These are phyloP conservation scores for Aspergillus bridgeri DNA, from an alignment of 495 filamentous ascomycete species.

Conservation along the genomic window DNA sequence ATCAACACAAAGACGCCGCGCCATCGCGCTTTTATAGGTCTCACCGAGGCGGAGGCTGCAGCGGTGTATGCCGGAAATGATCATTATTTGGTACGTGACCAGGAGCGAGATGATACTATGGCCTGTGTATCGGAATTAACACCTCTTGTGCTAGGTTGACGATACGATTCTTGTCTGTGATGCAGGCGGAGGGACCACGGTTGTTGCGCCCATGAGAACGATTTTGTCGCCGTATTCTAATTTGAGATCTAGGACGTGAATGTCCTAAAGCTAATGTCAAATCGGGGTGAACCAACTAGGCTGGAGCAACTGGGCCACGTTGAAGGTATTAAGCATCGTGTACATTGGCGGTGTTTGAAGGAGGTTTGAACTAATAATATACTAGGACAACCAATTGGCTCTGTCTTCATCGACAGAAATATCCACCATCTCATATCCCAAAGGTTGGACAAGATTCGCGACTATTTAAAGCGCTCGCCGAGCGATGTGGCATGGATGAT, in stretches of 20 bases:
- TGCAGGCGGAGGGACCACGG: constrained; percentile 54
- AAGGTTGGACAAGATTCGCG: constrained; percentile 21
- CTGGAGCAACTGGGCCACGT: constrained; percentile 38
- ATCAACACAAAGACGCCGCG: constrained; percentile 46
- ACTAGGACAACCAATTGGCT: constrained; percentile 37
- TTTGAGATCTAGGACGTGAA: constrained; percentile 32
- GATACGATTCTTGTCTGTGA: constrained; percentile 54
- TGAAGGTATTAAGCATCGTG: constrained; percentile 24
- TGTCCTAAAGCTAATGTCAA: constrained; percentile 30
- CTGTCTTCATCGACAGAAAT: constrained; percentile 35
- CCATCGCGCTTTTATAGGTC: constrained; percentile 54
- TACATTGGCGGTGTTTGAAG: background rate
- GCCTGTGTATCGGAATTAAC: background rate
- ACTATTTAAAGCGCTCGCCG: constrained; percentile 18
- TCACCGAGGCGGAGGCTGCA: constrained; percentile 68
- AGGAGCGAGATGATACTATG: background rate
- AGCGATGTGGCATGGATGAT: constrained; percentile 30
- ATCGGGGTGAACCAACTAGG: constrained; percentile 24
- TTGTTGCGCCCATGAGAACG: constrained; percentile 10
- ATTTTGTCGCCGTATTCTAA: background rate
- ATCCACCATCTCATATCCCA: constrained; percentile 25
- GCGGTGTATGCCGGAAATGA: constrained; percentile 54
- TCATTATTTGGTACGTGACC: constrained; percentile 23
- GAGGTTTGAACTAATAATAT: background rate
- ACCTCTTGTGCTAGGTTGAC: constrained; percentile 17